phyloP scores from a whole-genome alignment of 2,329 filamentous ascomycete species.

The Ceratocystis ficicola region DNA sequence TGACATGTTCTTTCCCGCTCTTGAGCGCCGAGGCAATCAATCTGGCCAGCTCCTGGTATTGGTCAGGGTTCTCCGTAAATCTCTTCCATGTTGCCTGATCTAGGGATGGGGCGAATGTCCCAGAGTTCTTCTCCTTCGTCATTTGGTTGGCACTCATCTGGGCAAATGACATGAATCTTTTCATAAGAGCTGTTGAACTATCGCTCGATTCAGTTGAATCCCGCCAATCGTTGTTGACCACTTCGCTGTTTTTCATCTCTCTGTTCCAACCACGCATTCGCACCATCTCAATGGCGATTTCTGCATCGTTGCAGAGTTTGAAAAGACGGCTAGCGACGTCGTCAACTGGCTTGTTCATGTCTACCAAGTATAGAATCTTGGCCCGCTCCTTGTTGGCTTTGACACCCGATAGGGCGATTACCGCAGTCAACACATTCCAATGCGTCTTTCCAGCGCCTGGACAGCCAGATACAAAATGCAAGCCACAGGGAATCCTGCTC shows the following conservation, averaged over 20 bases:
- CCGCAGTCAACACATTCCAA: slow-evolving; percentile 35
- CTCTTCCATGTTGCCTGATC: slow-evolving; percentile 36
- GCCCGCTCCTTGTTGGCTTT: slow-evolving; percentile 9
- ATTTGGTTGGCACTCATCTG: slow-evolving; percentile 13
- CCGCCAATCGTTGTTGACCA: slow-evolving; percentile 25
- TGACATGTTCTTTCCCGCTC: slow-evolving; percentile 23
- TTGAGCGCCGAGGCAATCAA: slow-evolving; percentile 30
- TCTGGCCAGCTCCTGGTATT: slow-evolving; percentile 30
- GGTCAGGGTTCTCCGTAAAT: slow-evolving; percentile 28
- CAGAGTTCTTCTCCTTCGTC: neutral
- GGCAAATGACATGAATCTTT: slow-evolving; percentile 29
- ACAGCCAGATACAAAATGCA: slow-evolving; percentile 37
- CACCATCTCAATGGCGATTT: slow-evolving; percentile 30
- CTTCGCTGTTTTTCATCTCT: slow-evolving; percentile 29
- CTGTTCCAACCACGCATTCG: slow-evolving; percentile 34
- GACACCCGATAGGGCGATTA: slow-evolving; percentile 27
- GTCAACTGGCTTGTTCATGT: slow-evolving; percentile 38
- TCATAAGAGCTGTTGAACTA: slow-evolving; percentile 23
- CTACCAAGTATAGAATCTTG: slow-evolving; percentile 35
- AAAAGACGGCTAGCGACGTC: slow-evolving; percentile 36
- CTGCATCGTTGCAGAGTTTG: slow-evolving; percentile 30
- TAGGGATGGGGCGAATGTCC: slow-evolving; percentile 30
- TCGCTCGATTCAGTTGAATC: slow-evolving; percentile 6
- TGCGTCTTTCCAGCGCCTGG: slow-evolving; percentile 39
- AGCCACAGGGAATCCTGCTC: slow-evolving; percentile 31